phyloP scores from a whole-genome alignment of 2,329 filamentous ascomycete genomes.

The Didymella keratinophila region DNA sequence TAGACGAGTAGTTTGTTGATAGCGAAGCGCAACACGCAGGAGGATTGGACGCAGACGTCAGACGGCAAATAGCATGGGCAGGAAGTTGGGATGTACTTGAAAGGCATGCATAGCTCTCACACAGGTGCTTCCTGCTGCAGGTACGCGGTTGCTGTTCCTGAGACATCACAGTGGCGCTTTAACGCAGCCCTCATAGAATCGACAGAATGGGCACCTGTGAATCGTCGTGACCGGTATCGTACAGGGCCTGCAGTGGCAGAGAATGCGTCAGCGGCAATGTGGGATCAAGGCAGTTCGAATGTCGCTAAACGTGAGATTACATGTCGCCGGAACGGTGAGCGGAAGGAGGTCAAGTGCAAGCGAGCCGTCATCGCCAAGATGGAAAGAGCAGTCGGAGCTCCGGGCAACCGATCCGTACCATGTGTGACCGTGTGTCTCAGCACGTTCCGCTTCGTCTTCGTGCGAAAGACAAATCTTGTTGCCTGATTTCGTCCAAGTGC shows the following conservation, averaged over 20 bases:
- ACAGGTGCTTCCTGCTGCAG: not conserved
- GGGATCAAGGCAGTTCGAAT: not conserved
- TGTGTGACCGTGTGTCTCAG: not conserved
- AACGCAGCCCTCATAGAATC: not conserved
- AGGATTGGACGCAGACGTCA: not conserved
- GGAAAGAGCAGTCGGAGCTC: not conserved
- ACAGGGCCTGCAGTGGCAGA: not conserved
- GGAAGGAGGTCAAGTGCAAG: not conserved
- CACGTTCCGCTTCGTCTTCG: not conserved
- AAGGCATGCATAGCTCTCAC: not conserved
- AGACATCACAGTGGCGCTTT: not conserved
- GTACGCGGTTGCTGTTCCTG: not conserved
- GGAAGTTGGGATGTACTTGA: not conserved
- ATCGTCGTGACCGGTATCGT: not conserved
- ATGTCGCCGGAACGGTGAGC: not conserved
- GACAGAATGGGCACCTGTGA: not conserved
- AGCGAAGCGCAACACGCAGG: not conserved
- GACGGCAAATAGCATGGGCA: not conserved
- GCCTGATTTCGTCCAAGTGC: not conserved
- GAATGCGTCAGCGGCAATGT: not conserved
- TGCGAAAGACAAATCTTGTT: not conserved
- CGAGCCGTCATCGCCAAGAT: not conserved
- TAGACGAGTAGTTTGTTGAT: not conserved
- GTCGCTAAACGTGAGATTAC: not conserved
- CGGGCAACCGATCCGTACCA: not conserved